Evolutionary conservation across 1,284 basidiomycete species (phyloP).

Genomic region (Anthracocystis walkeri): DNA sequence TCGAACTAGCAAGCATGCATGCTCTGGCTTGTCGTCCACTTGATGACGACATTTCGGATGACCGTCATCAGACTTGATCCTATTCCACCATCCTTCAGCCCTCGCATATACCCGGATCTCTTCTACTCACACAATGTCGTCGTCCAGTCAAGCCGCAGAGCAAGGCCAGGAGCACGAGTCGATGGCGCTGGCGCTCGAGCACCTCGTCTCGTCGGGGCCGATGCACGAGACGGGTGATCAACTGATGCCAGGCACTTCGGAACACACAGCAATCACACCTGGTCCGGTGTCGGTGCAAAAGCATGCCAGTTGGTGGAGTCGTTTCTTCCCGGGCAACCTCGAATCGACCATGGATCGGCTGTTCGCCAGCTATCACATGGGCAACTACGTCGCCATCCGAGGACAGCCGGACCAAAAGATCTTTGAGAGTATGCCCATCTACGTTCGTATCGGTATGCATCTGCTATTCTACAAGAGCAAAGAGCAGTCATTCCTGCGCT

Average conservation of each 20-base stretch:
- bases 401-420: constrained; percentile 48
- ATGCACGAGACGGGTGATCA: constrained; percentile 31
- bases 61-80: background rate
- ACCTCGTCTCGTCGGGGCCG: constrained; percentile 42
- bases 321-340: constrained; percentile 46
- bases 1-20: background rate
- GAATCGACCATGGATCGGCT: constrained; percentile 49
- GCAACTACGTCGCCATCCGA: constrained; percentile 61
- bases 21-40: background rate
- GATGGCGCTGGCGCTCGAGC: constrained; percentile 43
- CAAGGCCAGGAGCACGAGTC: constrained; percentile 39
- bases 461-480: constrained; percentile 95
- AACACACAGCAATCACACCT: constrained; percentile 45
- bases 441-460: constrained; percentile 90
- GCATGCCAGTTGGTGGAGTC: constrained; percentile 42
- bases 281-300: constrained; percentile 27
- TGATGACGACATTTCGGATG: background rate
- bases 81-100: constrained; percentile 3
- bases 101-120: background rate
- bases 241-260: constrained; percentile 20
- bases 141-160: background rate
- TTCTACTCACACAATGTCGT: constrained; percentile 10
- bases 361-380: constrained; percentile 55
- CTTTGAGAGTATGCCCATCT: constrained; percentile 80
- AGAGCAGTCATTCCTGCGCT: constrained; percentile 88